Conservation (phyloP, 2,329 filamentous ascomycete genomes). For the Penicillium verrucosum region DNA sequence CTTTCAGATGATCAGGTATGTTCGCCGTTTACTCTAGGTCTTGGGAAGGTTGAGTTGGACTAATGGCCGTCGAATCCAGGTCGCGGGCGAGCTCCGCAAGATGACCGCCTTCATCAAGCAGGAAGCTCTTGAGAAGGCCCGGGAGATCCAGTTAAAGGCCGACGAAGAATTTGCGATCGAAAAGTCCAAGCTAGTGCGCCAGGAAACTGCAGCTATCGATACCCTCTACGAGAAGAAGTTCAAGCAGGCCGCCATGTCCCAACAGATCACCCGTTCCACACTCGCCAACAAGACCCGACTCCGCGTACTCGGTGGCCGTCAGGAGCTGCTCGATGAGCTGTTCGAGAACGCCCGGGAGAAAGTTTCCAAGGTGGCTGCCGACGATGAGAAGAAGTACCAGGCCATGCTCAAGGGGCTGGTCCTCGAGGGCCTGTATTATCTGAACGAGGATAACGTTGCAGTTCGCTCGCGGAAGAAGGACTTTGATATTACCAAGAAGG, state of each 20-base stretch:
- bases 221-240: slow-evolving; percentile 95
- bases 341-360: slow-evolving; percentile 77
- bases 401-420: slow-evolving; percentile 73
- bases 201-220: slow-evolving; percentile 93
- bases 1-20: slow-evolving; percentile 95
- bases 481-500: slow-evolving; percentile 70
- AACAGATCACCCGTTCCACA: slow-evolving; percentile 96
- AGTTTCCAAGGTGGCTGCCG: slow-evolving; percentile 62
- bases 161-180: slow-evolving; percentile 99
- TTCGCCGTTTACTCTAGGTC: slow-evolving; percentile 1
- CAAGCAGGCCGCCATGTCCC: slow-evolving; percentile 96
- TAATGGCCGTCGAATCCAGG: slow-evolving; percentile 52
- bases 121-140: slow-evolving; percentile 93
- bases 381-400: slow-evolving; percentile 62
- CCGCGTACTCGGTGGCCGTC: slow-evolving; percentile 78
- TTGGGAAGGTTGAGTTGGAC: slow-evolving; percentile 4
- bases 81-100: slow-evolving; percentile 97
- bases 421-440: slow-evolving; percentile 83
- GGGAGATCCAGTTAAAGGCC: slow-evolving; percentile 96
- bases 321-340: slow-evolving; percentile 85
- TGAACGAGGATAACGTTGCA: slow-evolving; percentile 74
- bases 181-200: slow-evolving; percentile 95
- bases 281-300: slow-evolving; percentile 94
- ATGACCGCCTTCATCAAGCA: slow-evolving; percentile 99
- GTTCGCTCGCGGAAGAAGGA: slow-evolving; percentile 79